A percentile compares a stretch with the other conserved stretches of the same genome.
Conservation (phyloP, 2,329 filamentous ascomycete species). For the Pezicula rhizophila region DNA sequence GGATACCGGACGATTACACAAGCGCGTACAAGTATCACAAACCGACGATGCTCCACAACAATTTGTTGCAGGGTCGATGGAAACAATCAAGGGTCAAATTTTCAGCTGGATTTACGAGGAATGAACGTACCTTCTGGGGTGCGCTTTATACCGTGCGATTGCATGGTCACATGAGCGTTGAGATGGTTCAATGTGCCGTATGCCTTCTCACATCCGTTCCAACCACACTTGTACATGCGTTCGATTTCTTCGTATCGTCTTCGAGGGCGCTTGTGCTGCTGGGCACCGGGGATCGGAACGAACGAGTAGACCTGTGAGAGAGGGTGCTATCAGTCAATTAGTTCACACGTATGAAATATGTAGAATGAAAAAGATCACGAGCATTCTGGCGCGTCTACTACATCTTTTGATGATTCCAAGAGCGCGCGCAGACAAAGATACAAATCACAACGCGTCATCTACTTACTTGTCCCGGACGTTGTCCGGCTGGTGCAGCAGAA, state of each 20-base stretch:
- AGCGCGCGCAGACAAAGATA: background rate
- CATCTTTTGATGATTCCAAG: no score
- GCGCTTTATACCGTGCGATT: conserved; percentile 88
- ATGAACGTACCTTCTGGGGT: conserved; percentile 84
- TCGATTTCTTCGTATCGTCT: conserved; percentile 97
- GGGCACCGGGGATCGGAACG: conserved; percentile 91
- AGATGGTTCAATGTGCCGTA: conserved; percentile 96
- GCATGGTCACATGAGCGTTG: conserved; percentile 98
- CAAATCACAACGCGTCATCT: conserved; percentile 1
- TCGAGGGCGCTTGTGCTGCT: conserved; percentile 93
- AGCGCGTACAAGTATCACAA: conserved; percentile 4
- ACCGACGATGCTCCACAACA: no score
- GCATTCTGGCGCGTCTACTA: background rate
- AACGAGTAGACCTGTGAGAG: conserved; percentile 89
- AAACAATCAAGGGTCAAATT: background rate
- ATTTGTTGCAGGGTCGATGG: background rate
- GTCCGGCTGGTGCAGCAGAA: conserved; percentile 45
- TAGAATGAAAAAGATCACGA: conserved; percentile 1
- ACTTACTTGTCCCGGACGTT: conserved; percentile 56
- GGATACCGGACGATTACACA: conserved; percentile 9
- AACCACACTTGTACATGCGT: conserved; percentile 99
- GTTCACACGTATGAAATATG: conserved; percentile 1
- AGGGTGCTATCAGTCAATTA: conserved; percentile 32
- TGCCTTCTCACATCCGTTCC: conserved; percentile 97
- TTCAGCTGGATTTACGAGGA: background rate